Evolutionary conservation across 768 basidiomycete species (phyloP).

Genomic region (Lactarius indigo): DNA sequence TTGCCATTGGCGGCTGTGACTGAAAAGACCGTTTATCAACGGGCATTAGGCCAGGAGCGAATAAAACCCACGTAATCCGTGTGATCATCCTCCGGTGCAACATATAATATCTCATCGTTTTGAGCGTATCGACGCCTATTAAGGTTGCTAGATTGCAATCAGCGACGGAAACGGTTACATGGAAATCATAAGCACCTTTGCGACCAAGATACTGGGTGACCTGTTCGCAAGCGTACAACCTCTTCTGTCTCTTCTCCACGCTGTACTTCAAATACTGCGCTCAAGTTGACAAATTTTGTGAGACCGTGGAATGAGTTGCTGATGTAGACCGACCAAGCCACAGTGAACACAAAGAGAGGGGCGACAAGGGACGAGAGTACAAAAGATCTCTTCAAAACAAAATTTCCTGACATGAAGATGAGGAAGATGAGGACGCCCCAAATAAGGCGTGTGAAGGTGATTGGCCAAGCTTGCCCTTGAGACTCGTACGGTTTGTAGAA

Average conservation of each 20-base stretch:
- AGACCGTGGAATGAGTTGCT: conserved; percentile 64
- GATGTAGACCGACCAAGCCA: conserved; percentile 80
- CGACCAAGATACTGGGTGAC: conserved; percentile 84
- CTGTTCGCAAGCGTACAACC: conserved; percentile 66
- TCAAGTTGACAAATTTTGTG: conserved; percentile 79
- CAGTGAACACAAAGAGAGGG: conserved; percentile 72
- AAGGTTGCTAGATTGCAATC: conserved; percentile 53
- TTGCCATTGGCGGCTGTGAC: conserved; percentile 96
- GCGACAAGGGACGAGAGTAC: conserved; percentile 59
- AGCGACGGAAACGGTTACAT: background rate
- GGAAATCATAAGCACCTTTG: conserved; percentile 59
- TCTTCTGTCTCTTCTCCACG: conserved; percentile 84
- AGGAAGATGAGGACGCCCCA: conserved; percentile 94
- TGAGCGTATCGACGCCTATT: conserved; percentile 86
- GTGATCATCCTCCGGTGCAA: conserved; percentile 89
- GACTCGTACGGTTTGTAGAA: conserved; percentile 99
- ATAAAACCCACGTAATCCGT: conserved; percentile 72
- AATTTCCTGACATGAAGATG: conserved; percentile 95
- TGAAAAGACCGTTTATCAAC: conserved; percentile 32
- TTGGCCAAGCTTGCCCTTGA: conserved; percentile 96
- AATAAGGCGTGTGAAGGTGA: conserved; percentile 88
- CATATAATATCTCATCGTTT: conserved; percentile 92
- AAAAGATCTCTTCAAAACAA: conserved; percentile 64
- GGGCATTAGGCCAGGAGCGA: background rate
- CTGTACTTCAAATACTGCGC: conserved; percentile 85